Percentiles rank a stretch among this genome's conserved stretches.
These are phyloP conservation scores for Solanum rostratum DNA, from an alignment of 257 asterid species.

Conservation along the genomic window DNA sequence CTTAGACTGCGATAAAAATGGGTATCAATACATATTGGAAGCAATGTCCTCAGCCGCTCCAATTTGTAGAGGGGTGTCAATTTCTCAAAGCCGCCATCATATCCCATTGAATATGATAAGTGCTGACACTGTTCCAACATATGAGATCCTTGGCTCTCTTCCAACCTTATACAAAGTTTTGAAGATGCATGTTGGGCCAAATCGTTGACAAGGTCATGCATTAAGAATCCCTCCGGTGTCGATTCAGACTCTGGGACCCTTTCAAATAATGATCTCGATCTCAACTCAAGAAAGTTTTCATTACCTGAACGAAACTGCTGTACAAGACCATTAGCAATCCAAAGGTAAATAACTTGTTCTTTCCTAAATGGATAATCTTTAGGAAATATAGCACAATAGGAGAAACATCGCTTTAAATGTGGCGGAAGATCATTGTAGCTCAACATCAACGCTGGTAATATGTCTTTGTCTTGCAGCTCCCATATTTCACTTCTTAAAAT, in stretches of 20 bases:
- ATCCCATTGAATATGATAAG: not conserved
- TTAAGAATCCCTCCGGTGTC: not conserved
- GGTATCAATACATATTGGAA: too few species aligned
- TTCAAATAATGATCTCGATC: not conserved
- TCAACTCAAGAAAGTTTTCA: not conserved
- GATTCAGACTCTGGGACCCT: not conserved
- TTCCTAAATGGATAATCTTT: constrained; percentile 5
- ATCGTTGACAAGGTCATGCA: constrained; percentile 8
- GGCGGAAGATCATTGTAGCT: constrained; percentile 17
- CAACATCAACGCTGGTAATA: constrained; percentile 2
- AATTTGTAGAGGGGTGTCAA: not conserved
- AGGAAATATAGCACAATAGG: constrained; percentile 17
- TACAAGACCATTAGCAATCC: constrained; percentile 4
- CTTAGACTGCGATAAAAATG: too few species aligned
- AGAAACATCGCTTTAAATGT: constrained; percentile 8
- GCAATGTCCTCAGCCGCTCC: not conserved
- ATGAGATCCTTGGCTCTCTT: not conserved
- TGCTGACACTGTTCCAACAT: not conserved
- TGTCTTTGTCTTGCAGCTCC: too few species aligned
- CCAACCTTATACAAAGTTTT: not conserved
- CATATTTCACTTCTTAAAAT: too few species aligned
- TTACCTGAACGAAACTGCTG: not conserved
- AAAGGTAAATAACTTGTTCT: not conserved
- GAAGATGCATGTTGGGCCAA: not conserved
- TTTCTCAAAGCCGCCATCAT: not conserved